Evolutionary conservation across 495 filamentous ascomycete species (phyloP).

Genomic region (Podospora anserina): DNA sequence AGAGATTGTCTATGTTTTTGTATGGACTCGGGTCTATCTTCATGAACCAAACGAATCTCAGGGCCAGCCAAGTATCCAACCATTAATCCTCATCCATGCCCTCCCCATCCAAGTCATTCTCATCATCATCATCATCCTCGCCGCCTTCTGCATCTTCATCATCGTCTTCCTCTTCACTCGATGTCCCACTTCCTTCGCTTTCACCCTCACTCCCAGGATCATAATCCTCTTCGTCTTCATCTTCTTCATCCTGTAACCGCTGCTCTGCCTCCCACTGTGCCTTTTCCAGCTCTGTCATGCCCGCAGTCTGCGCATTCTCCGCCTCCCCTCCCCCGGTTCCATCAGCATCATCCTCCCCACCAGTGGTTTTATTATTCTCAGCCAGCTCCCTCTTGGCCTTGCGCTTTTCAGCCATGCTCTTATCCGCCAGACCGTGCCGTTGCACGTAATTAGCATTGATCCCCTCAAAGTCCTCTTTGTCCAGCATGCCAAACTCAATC

Average conservation of each 20-base stretch:
- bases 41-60: neutral
- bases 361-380: conserved; percentile 47
- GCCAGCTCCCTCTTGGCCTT: conserved; percentile 65
- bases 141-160: conserved; percentile 49
- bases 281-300: conserved; percentile 59
- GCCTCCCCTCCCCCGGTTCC: conserved; percentile 53
- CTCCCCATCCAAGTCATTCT: conserved; percentile 23
- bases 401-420: conserved; percentile 83
- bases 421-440: conserved; percentile 77
- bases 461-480: conserved; percentile 76
- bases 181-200: conserved; percentile 64
- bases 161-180: conserved; percentile 49
- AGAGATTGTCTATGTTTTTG: neutral
- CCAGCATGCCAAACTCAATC: conserved; percentile 81
- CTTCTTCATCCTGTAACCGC: conserved; percentile 62
- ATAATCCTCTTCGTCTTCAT: conserved; percentile 89
- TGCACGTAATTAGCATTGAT: conserved; percentile 80
- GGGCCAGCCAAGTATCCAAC: neutral
- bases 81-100: conserved; percentile 6
- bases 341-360: conserved; percentile 63
- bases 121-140: conserved; percentile 39
- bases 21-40: neutral
- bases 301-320: conserved; percentile 52
- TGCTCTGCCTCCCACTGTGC: conserved; percentile 49
- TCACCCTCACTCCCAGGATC: conserved; percentile 74